Percentiles rank a stretch among this genome's conserved stretches.
These are phyloP conservation scores for Biancaea sappan DNA, from an alignment of 306 rosid genomes.

Conservation along the genomic window DNA sequence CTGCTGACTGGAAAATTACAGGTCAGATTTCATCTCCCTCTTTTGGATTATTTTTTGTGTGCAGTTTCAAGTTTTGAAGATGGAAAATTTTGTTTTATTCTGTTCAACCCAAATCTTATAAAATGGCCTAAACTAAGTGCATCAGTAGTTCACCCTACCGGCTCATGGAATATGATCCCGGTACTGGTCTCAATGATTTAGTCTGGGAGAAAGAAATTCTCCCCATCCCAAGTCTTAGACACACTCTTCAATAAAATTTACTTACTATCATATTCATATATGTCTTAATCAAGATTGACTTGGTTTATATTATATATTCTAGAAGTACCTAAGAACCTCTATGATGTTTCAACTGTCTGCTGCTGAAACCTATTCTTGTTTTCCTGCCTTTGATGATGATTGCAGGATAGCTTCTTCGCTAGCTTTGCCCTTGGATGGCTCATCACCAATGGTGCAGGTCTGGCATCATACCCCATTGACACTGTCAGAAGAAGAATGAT, in stretches of 20 bases:
- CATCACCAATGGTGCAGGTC: constrained; percentile 89
- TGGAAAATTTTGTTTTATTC: constrained; percentile 7
- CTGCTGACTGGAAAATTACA: constrained; percentile 62
- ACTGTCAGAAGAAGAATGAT: constrained; percentile 97
- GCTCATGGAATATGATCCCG: not conserved
- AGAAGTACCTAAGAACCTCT: not conserved
- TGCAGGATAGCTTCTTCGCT: constrained; percentile 84
- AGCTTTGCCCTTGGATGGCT: constrained; percentile 95
- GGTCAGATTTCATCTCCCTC: constrained; percentile 39
- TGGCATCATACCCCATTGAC: constrained; percentile 93
- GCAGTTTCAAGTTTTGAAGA: not conserved
- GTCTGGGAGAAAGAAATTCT: too few species aligned
- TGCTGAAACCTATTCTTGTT: not conserved
- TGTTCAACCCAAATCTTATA: not conserved
- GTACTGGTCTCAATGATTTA: too few species aligned
- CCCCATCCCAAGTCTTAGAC: too few species aligned
- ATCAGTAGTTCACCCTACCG: not conserved
- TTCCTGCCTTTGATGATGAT: not conserved
- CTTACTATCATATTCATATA: too few species aligned
- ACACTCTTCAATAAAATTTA: too few species aligned
- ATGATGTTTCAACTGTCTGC: not conserved
- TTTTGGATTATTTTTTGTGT: not conserved
- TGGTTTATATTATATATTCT: not conserved
- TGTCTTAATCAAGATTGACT: not conserved
- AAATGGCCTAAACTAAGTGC: not conserved